A percentile compares a stretch with the other conserved stretches of the same genome.
These are phyloP conservation scores for Pseudovirgaria hyperparasitica DNA, from an alignment of 2,329 filamentous ascomycete genomes.

Conservation along the genomic window DNA sequence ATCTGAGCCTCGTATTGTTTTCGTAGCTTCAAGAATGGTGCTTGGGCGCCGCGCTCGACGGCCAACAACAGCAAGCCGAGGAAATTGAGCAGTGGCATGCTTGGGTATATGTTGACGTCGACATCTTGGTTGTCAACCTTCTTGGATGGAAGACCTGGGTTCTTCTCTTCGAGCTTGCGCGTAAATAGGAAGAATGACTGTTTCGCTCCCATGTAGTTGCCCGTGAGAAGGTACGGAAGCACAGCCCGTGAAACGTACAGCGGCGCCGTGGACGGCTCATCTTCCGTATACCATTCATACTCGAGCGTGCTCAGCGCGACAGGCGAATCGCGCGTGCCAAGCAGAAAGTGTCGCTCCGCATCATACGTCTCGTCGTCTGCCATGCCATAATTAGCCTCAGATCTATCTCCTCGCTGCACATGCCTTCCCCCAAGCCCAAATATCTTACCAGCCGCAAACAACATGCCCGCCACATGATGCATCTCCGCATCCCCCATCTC, in stretches of 20 bases:
- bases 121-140: slow-evolving; percentile 63
- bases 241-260: slow-evolving; percentile 77
- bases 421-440: neutral
- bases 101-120: slow-evolving; percentile 74
- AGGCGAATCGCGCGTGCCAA: slow-evolving; percentile 82
- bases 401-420: no score
- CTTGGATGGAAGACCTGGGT: slow-evolving; percentile 58
- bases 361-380: slow-evolving; percentile 81
- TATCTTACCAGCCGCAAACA: slow-evolving; percentile 63
- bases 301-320: slow-evolving; percentile 71
- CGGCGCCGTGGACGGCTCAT: slow-evolving; percentile 77
- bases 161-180: slow-evolving; percentile 46
- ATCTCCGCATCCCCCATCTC: slow-evolving; percentile 88
- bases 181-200: slow-evolving; percentile 68
- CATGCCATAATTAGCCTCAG: slow-evolving; percentile 2
- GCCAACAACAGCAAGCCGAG: slow-evolving; percentile 72
- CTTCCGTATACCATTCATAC: slow-evolving; percentile 85
- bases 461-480: slow-evolving; percentile 76
- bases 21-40: slow-evolving; percentile 70
- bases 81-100: slow-evolving; percentile 90
- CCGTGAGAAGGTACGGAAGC: slow-evolving; percentile 79
- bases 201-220: slow-evolving; percentile 82
- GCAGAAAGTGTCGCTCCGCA: slow-evolving; percentile 76
- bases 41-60: slow-evolving; percentile 63
- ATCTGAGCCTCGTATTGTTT: slow-evolving; percentile 71